These are phyloP conservation scores for Xerocomellus intermedius DNA, from an alignment of 768 basidiomycete genomes.

Conservation along the genomic window DNA sequence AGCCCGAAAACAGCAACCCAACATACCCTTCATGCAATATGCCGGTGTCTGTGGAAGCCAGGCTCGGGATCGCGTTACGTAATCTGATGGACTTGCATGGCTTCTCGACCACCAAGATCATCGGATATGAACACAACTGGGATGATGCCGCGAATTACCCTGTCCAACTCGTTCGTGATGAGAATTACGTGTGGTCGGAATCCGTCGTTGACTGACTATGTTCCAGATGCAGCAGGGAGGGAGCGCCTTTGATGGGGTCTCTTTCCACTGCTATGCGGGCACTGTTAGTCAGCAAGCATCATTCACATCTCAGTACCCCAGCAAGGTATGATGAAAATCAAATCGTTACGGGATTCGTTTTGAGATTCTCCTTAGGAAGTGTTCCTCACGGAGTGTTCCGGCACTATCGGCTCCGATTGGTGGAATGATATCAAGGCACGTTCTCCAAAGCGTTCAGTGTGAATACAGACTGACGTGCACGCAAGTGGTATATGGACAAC, in stretches of 20 bases:
- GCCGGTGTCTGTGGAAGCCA: conserved; percentile 52
- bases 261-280: conserved; percentile 74
- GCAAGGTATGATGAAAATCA: conserved; percentile 37
- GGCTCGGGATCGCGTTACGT: conserved; percentile 55
- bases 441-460: neutral
- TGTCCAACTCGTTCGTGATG: conserved; percentile 44
- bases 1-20: conserved; percentile 53
- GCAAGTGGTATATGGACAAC: conserved; percentile 68
- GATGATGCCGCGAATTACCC: conserved; percentile 61
- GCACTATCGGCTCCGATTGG: conserved; percentile 68
- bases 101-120: conserved; percentile 55
- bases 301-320: conserved; percentile 56
- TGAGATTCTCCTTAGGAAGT: conserved; percentile 32
- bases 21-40: conserved; percentile 68
- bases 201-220: neutral
- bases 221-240: conserved; percentile 53
- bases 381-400: conserved; percentile 63
- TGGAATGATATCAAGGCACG: conserved; percentile 76
- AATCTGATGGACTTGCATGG: conserved; percentile 62
- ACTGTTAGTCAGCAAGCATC: conserved; percentile 49
- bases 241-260: conserved; percentile 58
- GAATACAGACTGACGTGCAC: conserved; percentile 9
- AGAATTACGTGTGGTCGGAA: neutral
- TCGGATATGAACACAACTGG: conserved; percentile 80
- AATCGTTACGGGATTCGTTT: neutral